These are phyloP conservation scores for Lasiosphaeriaceae sp. DNA, from an alignment of 495 filamentous ascomycete genomes.

Conservation along the genomic window DNA sequence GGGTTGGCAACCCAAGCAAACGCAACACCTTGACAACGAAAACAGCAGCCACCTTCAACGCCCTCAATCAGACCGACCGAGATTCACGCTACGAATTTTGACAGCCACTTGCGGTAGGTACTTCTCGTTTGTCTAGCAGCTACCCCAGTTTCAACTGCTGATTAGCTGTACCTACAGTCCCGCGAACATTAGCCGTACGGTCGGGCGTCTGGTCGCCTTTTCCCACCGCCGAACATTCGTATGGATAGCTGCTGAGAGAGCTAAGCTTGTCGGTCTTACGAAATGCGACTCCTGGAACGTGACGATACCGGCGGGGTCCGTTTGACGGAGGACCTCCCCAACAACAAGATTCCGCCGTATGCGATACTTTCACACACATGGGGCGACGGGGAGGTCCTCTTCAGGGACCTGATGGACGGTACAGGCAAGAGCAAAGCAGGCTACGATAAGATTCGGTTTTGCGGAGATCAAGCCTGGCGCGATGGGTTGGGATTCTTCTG, in stretches of 20 bases:
- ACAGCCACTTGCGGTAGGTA: conserved; percentile 6
- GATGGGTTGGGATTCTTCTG: conserved; percentile 4
- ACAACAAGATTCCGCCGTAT: conserved; percentile 5
- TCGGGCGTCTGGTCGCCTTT: no score
- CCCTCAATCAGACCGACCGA: background rate
- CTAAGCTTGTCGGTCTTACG: background rate
- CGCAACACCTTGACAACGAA: conserved; percentile 3
- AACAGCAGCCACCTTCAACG: background rate
- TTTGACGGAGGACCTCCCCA: conserved; percentile 3
- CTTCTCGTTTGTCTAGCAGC: conserved; percentile 8
- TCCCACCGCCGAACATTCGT: conserved; percentile 9
- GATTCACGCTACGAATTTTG: conserved; percentile 4
- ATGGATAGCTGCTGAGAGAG: conserved; percentile 8
- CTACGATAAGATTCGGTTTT: conserved; percentile 4
- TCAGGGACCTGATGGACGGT: conserved; percentile 4
- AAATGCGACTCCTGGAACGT: conserved; percentile 6
- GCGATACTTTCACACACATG: conserved; percentile 6
- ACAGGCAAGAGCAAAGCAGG: conserved; percentile 3
- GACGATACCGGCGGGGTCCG: conserved; percentile 2
- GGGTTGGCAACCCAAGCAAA: conserved; percentile 9
- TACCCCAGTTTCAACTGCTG: conserved; percentile 4
- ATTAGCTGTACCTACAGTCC: conserved; percentile 5
- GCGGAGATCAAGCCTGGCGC: conserved; percentile 6
- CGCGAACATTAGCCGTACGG: conserved; percentile 1
- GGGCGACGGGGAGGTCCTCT: conserved; percentile 1